A percentile compares a stretch with the other conserved stretches of the same genome.
These are phyloP conservation scores for Wickerhamomyces sp. DNA, from an alignment of 1,139 yeast genomes.

Conservation along the genomic window DNA sequence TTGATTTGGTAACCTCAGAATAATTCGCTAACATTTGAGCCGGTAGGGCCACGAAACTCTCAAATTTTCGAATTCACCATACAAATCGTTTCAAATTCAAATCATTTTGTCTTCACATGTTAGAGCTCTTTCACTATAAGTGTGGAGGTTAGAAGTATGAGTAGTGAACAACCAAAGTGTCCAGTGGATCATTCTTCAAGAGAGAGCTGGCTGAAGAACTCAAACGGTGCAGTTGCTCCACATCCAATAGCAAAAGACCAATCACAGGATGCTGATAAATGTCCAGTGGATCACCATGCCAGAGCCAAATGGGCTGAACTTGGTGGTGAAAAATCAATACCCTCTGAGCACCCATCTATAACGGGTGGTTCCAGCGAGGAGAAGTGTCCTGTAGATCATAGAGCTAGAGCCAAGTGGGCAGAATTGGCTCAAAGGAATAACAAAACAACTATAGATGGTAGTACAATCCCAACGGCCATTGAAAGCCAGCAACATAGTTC, in stretches of 20 bases:
- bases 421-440: constrained; percentile 8
- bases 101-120: background rate
- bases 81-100: constrained; percentile 2
- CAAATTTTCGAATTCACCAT: background rate
- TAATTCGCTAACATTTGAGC: too few species aligned
- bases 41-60: background rate
- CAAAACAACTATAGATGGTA: constrained; percentile 34
- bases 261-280: constrained; percentile 20
- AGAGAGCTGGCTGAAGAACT: constrained; percentile 48
- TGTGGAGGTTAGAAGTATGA: background rate
- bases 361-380: constrained; percentile 14
- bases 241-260: constrained; percentile 9
- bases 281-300: constrained; percentile 49
- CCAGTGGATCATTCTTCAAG: constrained; percentile 67
- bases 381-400: constrained; percentile 51
- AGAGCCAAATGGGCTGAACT: constrained; percentile 39
- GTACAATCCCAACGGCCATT: constrained; percentile 24
- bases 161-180: constrained; percentile 37
- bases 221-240: constrained; percentile 4
- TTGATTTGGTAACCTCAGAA: too few species aligned
- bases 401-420: constrained; percentile 45
- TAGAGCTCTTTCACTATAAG: background rate
- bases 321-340: constrained; percentile 16
- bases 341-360: background rate
- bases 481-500: constrained; percentile 42